Evolutionary conservation across 2,329 filamentous ascomycete genomes (phyloP), one percentile per base, ranked within the genome.

Genomic region (Aphanocladium album): DNA sequence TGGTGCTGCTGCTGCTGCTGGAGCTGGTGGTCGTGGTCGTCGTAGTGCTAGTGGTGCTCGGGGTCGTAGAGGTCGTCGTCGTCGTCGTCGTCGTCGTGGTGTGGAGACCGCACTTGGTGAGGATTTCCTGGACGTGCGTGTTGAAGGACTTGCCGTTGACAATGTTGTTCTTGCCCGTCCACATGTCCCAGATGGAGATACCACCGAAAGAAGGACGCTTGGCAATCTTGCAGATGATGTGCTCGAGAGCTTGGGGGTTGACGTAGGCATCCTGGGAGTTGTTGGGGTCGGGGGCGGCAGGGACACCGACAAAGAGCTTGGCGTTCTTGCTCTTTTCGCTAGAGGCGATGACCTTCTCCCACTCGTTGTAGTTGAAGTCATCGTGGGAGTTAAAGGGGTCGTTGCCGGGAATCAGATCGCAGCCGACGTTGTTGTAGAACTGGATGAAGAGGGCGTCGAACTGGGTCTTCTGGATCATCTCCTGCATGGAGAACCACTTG

Each of bases 371-470:
- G 63, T 79, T 80, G 71, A 79, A 77, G 39, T 65, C 65, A 9
- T 70, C 67, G 9, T 70, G 71, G 41, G 65, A 64, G 12, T 70
- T 67, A 11, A 69, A 70, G 9, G 69, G 57, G 14, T 63, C 61
- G 62, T 72, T 72, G 53, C 64, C 62, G 17, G 66, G 39, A 62
- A 75, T 66, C 27, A 71, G 68, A 49, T 76, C 72, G 65, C 77
- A 80, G 21, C 53, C 64, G 0, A 66, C 65, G 67, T 80, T 80
- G 72, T 80, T 80, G 71, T 79, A 81, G 68, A 80, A 81, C 69
- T 80, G 79, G 55, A 81, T 68, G 66, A 77, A 80, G 45, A 78
- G 68, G 16, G 74, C 71, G 27, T 78, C 75, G 63, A 81, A 77
- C 49, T 73, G 67, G 46, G 74, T 71, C 57, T 74, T 67, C 12